Percentiles rank a stretch among this genome's conserved stretches.
Evolutionary conservation across 208 protist species (phyloP).

Genomic region (Vickermania ingenoplastis): DNA sequence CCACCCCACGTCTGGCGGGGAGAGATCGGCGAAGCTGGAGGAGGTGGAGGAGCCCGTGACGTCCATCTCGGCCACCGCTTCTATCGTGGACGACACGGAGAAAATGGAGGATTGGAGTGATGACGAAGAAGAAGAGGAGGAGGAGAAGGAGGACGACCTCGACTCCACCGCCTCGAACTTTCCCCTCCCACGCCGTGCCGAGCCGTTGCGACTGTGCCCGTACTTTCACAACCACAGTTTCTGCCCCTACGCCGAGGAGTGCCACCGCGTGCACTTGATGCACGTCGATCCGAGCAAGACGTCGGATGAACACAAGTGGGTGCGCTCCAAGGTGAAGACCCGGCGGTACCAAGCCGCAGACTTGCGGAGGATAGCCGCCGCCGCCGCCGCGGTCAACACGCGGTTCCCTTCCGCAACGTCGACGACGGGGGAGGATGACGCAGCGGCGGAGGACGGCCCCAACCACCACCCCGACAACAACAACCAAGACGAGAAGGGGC

Average conservation of each 20-base stretch:
- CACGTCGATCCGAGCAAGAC: slow-evolving; percentile 66
- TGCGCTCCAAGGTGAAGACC: slow-evolving; percentile 14
- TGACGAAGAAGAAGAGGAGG: background rate
- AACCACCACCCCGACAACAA: too few species aligned
- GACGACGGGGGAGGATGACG: too few species aligned
- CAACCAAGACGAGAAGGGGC: too few species aligned
- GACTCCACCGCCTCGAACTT: background rate
- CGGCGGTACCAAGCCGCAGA: background rate
- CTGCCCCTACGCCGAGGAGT: slow-evolving; percentile 67
- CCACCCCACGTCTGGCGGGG: too few species aligned
- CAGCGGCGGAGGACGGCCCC: too few species aligned
- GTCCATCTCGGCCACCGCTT: background rate
- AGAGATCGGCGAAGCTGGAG: background rate
- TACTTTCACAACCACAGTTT: slow-evolving; percentile 85
- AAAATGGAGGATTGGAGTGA: background rate
- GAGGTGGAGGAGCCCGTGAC: background rate
- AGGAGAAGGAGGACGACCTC: background rate
- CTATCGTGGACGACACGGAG: background rate
- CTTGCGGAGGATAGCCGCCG: too few species aligned
- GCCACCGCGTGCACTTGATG: slow-evolving; percentile 71
- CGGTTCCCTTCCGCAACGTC: too few species aligned
- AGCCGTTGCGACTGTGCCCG: slow-evolving; percentile 64
- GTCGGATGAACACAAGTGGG: slow-evolving; percentile 26
- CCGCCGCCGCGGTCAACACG: too few species aligned
- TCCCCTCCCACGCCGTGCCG: background rate